phyloP scores from a whole-genome alignment of 352 stramenopile species.

The Pythium vanterpoolii region DNA sequence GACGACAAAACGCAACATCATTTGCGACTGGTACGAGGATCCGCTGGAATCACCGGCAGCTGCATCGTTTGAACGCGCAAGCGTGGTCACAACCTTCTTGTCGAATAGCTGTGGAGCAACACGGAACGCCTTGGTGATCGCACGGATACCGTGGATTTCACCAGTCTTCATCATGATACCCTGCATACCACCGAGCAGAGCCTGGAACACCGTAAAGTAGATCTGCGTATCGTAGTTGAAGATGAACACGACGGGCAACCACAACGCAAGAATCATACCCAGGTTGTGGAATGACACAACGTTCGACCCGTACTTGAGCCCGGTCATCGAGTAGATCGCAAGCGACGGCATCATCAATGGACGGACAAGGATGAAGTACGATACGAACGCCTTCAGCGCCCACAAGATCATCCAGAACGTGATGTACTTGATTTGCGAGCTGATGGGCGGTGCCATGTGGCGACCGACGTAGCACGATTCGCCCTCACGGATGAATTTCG shows the following conservation, averaged over 20 bases:
- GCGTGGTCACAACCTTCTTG: conserved; percentile 38
- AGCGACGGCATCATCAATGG: conserved; percentile 38
- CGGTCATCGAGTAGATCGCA: conserved; percentile 42
- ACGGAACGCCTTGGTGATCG: conserved; percentile 42
- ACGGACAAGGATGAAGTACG: conserved; percentile 38
- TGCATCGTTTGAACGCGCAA: conserved; percentile 35
- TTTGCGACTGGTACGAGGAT: conserved; percentile 43
- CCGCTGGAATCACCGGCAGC: conserved; percentile 15
- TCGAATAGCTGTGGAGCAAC: conserved; percentile 43
- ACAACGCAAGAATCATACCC: conserved; percentile 38
- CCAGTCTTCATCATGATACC: conserved; percentile 43
- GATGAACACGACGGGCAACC: conserved; percentile 42
- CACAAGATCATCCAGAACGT: conserved; percentile 39
- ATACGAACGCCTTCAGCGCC: conserved; percentile 33
- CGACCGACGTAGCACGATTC: conserved; percentile 38
- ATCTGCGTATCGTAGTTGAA: conserved; percentile 58
- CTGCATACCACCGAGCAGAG: conserved; percentile 27
- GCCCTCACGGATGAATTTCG: conserved; percentile 44
- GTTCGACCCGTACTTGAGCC: conserved; percentile 23
- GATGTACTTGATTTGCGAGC: conserved; percentile 33
- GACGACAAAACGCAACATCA: conserved; percentile 53
- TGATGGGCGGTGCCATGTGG: conserved; percentile 33
- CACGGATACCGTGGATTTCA: conserved; percentile 33
- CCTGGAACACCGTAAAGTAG: conserved; percentile 46
- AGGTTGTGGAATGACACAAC: conserved; percentile 44